Base-by-base conservation (phyloP, 768 basidiomycete genomes). In the Pleurotus tuber-regium region DNA sequence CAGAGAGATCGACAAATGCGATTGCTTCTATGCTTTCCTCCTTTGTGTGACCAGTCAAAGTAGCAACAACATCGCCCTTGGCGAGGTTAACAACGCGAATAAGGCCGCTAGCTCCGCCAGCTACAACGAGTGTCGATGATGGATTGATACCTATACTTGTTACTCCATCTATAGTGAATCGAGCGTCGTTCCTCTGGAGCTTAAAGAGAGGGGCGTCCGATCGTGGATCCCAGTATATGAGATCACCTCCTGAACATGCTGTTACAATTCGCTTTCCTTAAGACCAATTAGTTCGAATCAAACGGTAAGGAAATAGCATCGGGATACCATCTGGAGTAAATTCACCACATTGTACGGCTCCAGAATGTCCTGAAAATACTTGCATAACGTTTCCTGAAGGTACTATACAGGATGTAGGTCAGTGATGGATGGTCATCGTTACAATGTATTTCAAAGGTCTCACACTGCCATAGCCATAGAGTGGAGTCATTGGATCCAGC, bases 401-500 rank as follows among this genome's bases (percentile, higher is more conserved):
- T 24, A 99, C 96, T 98, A 65, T 7, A n/a, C 6, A 24, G 30
- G 5, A 4, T 4, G 8, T 29, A 23, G 19, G 30, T 48, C 29
- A 48, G 21, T 29, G 0, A 19, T 2, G 8, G 14, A n/a, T n/a
- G 10, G 41, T 24, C 24, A 19, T 24, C 18, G 33, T 3, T 46
- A 40, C 11, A 2, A 56, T 47, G 24, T 18, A 31, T 35, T 21
- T 42, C 39, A 18, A 41, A 44, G 16, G n/a, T 70, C 87, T 59
- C 67, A 97, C 96, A 71, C 74, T 98, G 92, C 94, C 94, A 99
- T 57, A 99, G 73, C 97, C 97, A 99, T 21, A 93, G 83, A 0
- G 90, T 96, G 5, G 87, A 80, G 67, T 98, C 96, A 58, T 96
- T 92, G 6, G 91, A 88, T 35, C 97, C 97, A 1, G 90, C 93